Evolutionary conservation across 1,284 basidiomycete genomes (phyloP).

Genomic region (Sporisorium exsertum): DNA sequence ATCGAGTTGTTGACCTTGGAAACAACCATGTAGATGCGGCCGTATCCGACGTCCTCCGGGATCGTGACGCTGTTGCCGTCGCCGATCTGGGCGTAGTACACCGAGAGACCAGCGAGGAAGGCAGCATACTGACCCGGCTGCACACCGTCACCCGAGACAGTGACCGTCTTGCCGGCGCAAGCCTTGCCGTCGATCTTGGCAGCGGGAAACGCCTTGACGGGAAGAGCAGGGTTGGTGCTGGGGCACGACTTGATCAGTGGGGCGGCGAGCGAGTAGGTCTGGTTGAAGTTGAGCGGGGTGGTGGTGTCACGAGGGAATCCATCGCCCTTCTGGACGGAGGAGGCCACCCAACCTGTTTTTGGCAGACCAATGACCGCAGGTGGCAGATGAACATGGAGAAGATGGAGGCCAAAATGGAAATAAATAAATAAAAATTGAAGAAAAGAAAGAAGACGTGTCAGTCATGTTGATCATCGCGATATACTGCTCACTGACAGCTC

Average conservation of each 20-base stretch:
- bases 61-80: slow-evolving; percentile 67
- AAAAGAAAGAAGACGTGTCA: too few species aligned
- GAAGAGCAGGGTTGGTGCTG: slow-evolving; percentile 71
- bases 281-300: slow-evolving; percentile 72
- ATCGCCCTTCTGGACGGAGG: slow-evolving; percentile 51
- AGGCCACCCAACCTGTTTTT: slow-evolving; percentile 53
- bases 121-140: slow-evolving; percentile 68
- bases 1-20: slow-evolving; percentile 67
- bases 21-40: slow-evolving; percentile 71
- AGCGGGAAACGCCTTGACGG: slow-evolving; percentile 71
- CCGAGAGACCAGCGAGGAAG: slow-evolving; percentile 70
- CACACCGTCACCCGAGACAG: slow-evolving; percentile 67
- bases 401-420: too few species aligned
- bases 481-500: too few species aligned
- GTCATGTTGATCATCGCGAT: too few species aligned
- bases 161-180: slow-evolving; percentile 60
- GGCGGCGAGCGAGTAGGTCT: slow-evolving; percentile 70
- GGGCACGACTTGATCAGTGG: slow-evolving; percentile 73
- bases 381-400: too few species aligned
- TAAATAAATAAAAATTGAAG: too few species aligned
- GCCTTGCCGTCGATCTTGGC: slow-evolving; percentile 62
- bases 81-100: slow-evolving; percentile 58
- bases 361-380: too few species aligned
- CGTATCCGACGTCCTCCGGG: slow-evolving; percentile 68
- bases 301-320: slow-evolving; percentile 68